Evolutionary conservation across 352 stramenopile genomes (phyloP), one percentile per base, ranked within the genome.

Genomic region (Thalassiosira hispida): DNA sequence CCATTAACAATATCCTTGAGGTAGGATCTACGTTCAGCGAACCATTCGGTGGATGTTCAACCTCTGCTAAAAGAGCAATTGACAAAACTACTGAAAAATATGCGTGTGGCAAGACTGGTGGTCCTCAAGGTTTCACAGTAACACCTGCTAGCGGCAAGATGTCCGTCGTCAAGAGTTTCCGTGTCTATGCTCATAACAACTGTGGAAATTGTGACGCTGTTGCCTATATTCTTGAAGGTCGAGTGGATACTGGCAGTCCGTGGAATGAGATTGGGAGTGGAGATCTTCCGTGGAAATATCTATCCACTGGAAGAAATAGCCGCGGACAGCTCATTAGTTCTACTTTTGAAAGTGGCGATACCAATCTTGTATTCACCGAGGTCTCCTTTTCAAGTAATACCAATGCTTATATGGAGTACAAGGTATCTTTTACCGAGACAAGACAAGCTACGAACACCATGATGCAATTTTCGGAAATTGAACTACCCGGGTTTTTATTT

Each of bases 141-240:
- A 63, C 5, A 46, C 53, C 61, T 11, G 31, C 46, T 42, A 53
- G 53, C 22, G 5, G 12, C 2, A 52, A 35, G 20, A 14, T 60
- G 2, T 52, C 25, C 22, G 67, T 77, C 40, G 49, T 42, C 25
- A 68, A 81, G 53, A 31, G 18, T 38, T 1, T 83, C 7, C 23
- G 66, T 47, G n/a, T 77, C 1, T 83, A 83, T 38, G 20, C 51
- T 20, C 40, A 61, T 9, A 78, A 78, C 29, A 65, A 70, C 22
- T 78, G 66, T 29, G 6, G 46, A 3, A 31, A 56, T 3, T 83
- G 68, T 55, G 73, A 81, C 63, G 31, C 35, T 31, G 51, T 77
- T 16, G 42, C 44, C 2, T 79, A 71, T 18, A 46, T 31, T 25
- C 1, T 69, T 16, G 25, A 57, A 31, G 40, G 60, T 3, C 44